Percentiles rank a stretch among this genome's conserved stretches.
Evolutionary conservation across 495 filamentous ascomycete species (phyloP).

Genomic region (Echria macrotheca): DNA sequence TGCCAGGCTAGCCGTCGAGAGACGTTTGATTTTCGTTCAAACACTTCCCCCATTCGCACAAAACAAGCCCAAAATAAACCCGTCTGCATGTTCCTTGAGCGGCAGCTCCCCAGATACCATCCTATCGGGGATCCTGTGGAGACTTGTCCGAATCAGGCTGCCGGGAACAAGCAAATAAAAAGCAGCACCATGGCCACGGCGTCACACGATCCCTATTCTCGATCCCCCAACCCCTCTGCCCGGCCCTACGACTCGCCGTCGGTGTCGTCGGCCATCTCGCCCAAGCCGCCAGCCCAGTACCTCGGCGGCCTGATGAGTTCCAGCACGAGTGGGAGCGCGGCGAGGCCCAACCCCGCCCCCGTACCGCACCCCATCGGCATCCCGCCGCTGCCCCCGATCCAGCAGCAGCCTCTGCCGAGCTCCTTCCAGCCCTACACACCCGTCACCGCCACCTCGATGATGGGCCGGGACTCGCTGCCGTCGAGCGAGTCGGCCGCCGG

Average conservation of each 20-base stretch:
- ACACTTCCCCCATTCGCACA: slow-evolving; percentile 19
- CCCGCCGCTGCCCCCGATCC: slow-evolving; percentile 34
- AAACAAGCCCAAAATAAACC: slow-evolving; percentile 17
- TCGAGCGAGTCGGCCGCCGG: slow-evolving; percentile 47
- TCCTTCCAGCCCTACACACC: slow-evolving; percentile 44
- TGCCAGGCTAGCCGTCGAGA: background rate
- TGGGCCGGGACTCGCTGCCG: slow-evolving; percentile 50
- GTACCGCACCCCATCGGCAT: slow-evolving; percentile 42
- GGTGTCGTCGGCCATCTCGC: slow-evolving; percentile 51
- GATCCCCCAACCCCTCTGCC: slow-evolving; percentile 49
- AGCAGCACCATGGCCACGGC: slow-evolving; percentile 47
- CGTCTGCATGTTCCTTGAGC: slow-evolving; percentile 43
- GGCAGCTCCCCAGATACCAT: slow-evolving; percentile 35
- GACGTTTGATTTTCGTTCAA: slow-evolving; percentile 17
- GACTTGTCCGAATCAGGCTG: slow-evolving; percentile 30
- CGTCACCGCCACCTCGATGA: slow-evolving; percentile 38
- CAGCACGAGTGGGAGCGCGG: slow-evolving; percentile 32
- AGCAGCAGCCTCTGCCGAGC: slow-evolving; percentile 18
- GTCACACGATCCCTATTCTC: slow-evolving; percentile 47
- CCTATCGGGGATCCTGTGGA: slow-evolving; percentile 36
- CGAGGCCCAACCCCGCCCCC: slow-evolving; percentile 27
- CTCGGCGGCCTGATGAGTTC: slow-evolving; percentile 41
- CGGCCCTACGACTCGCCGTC: slow-evolving; percentile 52
- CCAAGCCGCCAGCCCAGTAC: slow-evolving; percentile 41
- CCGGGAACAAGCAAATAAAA: slow-evolving; percentile 23